Base-by-base conservation (phyloP, 2,329 filamentous ascomycete species). In the Pseudocercospora vitis region DNA sequence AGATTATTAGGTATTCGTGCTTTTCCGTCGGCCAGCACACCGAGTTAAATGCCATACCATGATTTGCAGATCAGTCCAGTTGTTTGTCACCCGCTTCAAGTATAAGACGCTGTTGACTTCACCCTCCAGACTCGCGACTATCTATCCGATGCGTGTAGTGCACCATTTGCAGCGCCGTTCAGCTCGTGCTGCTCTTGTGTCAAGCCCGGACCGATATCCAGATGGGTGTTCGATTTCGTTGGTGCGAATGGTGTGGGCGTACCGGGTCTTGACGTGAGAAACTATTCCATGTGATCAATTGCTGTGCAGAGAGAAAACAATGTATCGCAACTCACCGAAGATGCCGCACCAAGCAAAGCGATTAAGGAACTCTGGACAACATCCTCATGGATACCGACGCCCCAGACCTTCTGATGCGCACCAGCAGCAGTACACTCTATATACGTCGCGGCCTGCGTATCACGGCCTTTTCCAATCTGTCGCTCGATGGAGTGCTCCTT, bases 381-480 rank as follows among this genome's bases (percentile, higher is more conserved):
- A 76, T 96, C 92, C 70, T 92, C 87, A 70, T 96, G 89, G 63
- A 96, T 89, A 28, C 89, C 91, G 5, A 96, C 87, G 63, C 91
- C 91, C 90, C 91, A 96, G 2, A 95, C 87, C 65, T 83, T 87
- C 65, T 89, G 79, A 50, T 81, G 81, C 58, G 79, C 86, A 42
- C 81, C 83, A 3, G 81, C 74, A 16, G 85, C 80, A 23, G 81
- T 91, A 73, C 91, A 96, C 72, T 96, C 89, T 60, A 97, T 95
- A 70, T 95, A 97, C 2, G 91, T 89, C 1, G 91, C 92, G n/a
- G 92, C 92, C 77, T 95, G 95, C 62, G 92, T 89, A 57, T 90
- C 83, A 53, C 84, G 57, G 89, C 89, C 53, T 54, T 60, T 57
- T 7, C 59, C 48, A 19, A 56, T 49, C 23, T 58, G 49, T 35